Conservation (phyloP, 2,329 filamentous ascomycete genomes). For the Thermomyces lanuginosus region DNA sequence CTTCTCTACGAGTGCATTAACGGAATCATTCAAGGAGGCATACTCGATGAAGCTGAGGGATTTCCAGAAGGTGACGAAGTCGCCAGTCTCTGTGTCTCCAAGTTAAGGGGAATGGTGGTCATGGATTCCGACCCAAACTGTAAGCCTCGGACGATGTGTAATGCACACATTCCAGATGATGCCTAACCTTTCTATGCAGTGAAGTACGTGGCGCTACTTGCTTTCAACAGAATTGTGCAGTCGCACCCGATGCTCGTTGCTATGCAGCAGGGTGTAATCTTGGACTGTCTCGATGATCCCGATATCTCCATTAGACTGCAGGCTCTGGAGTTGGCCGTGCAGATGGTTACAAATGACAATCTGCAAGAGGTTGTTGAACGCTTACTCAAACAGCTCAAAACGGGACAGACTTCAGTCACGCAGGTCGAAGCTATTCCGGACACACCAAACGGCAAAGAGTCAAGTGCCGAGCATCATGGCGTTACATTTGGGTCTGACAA, state of each 20-base stretch:
- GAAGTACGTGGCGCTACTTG: constrained; percentile 90
- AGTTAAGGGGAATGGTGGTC: constrained; percentile 85
- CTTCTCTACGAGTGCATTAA: constrained; percentile 96
- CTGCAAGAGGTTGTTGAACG: constrained; percentile 70
- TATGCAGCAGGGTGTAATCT: constrained; percentile 86
- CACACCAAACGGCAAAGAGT: constrained; percentile 34
- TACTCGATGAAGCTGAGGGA: constrained; percentile 67
- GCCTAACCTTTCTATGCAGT: constrained; percentile 36
- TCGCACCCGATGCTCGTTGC: constrained; percentile 81
- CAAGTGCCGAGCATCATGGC: too few species aligned
- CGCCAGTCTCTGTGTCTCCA: constrained; percentile 77
- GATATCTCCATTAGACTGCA: constrained; percentile 93
- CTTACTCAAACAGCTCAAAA: constrained; percentile 66
- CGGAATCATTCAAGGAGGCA: constrained; percentile 91
- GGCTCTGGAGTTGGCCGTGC: constrained; percentile 76
- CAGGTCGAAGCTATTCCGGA: constrained; percentile 38
- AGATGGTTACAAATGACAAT: constrained; percentile 84
- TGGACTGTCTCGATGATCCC: constrained; percentile 87
- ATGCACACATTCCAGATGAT: neutral
- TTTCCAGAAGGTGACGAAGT: constrained; percentile 77
- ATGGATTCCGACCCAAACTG: constrained; percentile 85
- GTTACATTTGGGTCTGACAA: too few species aligned
- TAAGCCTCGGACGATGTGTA: constrained; percentile 32
- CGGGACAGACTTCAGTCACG: constrained; percentile 20
- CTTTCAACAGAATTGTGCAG: constrained; percentile 84